Conservation (phyloP, 2,329 filamentous ascomycete genomes). For the Leptographium galeiforme region DNA sequence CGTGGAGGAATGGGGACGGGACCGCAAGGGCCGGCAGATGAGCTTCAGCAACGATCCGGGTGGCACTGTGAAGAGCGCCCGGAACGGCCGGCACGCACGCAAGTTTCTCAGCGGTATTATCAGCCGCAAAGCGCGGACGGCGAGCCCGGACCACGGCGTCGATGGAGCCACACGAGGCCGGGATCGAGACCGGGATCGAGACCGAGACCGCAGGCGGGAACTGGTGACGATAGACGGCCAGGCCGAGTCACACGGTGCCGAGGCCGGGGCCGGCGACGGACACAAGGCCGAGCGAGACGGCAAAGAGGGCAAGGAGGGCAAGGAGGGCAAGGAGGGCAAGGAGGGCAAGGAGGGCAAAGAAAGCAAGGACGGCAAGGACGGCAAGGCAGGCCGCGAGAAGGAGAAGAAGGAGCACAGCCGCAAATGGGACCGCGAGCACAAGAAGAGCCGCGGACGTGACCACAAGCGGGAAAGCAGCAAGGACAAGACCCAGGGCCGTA, state of each 20-base stretch:
- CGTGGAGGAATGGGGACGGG: slow-evolving; percentile 17
- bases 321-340: background rate
- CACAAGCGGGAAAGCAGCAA: background rate
- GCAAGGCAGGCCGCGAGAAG: background rate
- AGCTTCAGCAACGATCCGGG: slow-evolving; percentile 13
- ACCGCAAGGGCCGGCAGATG: slow-evolving; percentile 12
- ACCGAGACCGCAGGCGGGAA: background rate
- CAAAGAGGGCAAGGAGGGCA: background rate
- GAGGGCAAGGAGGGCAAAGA: background rate
- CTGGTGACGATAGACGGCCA: background rate
- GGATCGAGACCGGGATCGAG: slow-evolving; percentile 12
- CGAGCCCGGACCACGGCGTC: slow-evolving; percentile 14
- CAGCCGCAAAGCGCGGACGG: slow-evolving; percentile 17
- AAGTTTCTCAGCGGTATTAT: slow-evolving; percentile 30
- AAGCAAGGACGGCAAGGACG: background rate
- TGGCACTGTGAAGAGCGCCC: slow-evolving; percentile 21
- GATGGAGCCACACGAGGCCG: background rate
- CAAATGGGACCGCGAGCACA: background rate
- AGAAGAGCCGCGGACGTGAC: slow-evolving; percentile 3
- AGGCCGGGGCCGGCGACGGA: background rate
- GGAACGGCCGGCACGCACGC: slow-evolving; percentile 26
- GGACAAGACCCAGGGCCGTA: slow-evolving; percentile 6
- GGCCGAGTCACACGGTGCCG: background rate
- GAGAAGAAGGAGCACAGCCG: background rate
- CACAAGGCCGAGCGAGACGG: background rate